Evolutionary conservation across 2,329 filamentous ascomycete genomes (phyloP), one percentile per base, ranked within the genome.

Genomic region (Alternaria rosae): DNA sequence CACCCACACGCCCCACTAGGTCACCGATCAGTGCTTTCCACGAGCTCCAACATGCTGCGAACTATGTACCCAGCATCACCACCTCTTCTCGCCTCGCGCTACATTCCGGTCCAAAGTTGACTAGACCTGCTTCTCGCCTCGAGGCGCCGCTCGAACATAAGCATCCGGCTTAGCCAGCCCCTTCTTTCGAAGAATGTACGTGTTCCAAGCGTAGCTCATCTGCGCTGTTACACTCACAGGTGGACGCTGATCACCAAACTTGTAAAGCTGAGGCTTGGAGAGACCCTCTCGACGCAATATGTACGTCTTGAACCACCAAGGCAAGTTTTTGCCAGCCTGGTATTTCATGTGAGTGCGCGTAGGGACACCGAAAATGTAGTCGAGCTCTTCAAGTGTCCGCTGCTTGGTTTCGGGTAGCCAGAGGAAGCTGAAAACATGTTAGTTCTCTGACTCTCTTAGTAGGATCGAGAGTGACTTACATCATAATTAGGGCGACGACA

Each of bases 401-500:
- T 83, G 81, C 70, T 84, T 84, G 48, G 82, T 84, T 68, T 84
- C 82, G 26, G 81, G 79, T 30, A 84, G 77, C 73, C 84, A 86
- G 42, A 90, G 79, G 80, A 89, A 89, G 21, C 60, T 62, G 17
- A 1, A 12, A 2, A 8, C n/a, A 3, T 7, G 20, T 52, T 28
- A 47, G 26, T 7, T 41, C 15, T 17, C 8, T 7, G 32, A 45
- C n/a, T 50, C 12, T 32, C 10, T 6, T 23, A 30, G 35, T 9
- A 15, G 6, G 6, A 1, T 35, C 3, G n/a, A 13, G 11, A 10
- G n/a, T 25, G 2, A 62, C 68, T 70, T 68, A 75, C 68, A 91
- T 90, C 81, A 91, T 85, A 23, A 87, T 60, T 15, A 90, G 81
- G 0, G 88, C 88, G 3, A 86, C 71, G 5, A 89, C 66, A 65